Base-by-base conservation (phyloP, 176 grass and related monocot species). In the Aegilops umbellulata region DNA sequence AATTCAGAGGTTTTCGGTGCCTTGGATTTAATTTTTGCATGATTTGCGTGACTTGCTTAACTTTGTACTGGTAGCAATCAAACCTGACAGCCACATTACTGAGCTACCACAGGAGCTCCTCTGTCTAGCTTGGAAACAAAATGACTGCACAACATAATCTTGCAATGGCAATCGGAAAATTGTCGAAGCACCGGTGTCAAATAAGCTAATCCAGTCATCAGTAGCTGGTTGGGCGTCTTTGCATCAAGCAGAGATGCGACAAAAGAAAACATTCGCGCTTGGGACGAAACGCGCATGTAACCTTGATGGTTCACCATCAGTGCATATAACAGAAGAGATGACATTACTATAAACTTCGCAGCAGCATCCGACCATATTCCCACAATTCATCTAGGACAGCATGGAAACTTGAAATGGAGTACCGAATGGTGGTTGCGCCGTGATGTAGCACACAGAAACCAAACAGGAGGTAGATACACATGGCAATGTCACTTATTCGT, bases 401-500 rank as follows among this genome's bases (percentile, higher is more conserved):
- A 78, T 22, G 49, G 77, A 69, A 39, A 20, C 80, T 71, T 10
- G 25, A 60, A 60, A 47, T 12, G 53, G 42, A 61, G 75, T 1
- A 76, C 10, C 5, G 15, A 76, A 25, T 7, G 34, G 25, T 36
- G 15, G 22, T 27, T 17, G 26, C 38, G 16, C 7, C 15, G 2
- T 66, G 4, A 23, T 34, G 41, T 12, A 69, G 65, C 17, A 4
- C 19, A 25, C 7, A 51, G 2, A 65, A 81, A n/a, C 23, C 10
- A 64, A 78, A 86, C 44, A 36, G n/a, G 51, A 46, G 29, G 57
- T 61, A 80, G 76, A 23, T 87, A 71, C 74, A 71, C 74, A 90
- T 73, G 84, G 88, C 57, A 69, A 67, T 46, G 46, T 27, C 17
- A 23, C 81, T 61, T 76, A 91, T 87, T 91, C 89, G 0, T 90